A percentile compares a stretch with the other conserved stretches of the same genome.
Conservation (phyloP, 1,284 basidiomycete genomes). For the Cutaneotrichosporon sp. region DNA sequence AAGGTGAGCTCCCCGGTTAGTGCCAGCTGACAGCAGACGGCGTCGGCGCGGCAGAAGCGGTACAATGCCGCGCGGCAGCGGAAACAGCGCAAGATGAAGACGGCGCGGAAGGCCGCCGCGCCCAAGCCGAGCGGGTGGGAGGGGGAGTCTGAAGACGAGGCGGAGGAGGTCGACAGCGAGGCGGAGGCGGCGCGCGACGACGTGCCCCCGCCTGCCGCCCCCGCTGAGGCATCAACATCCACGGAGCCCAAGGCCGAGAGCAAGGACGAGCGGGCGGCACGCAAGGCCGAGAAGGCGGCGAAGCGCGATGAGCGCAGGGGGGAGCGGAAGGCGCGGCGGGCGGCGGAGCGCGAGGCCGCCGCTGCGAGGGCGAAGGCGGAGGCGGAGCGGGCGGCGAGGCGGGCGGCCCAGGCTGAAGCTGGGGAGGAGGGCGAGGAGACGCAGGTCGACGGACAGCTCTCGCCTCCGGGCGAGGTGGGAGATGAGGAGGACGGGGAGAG, state of each 20-base stretch:
- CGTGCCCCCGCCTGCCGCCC: neutral
- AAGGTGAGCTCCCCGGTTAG: slow-evolving; percentile 27
- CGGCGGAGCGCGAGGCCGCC: slow-evolving; percentile 16
- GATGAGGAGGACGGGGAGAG: slow-evolving; percentile 17
- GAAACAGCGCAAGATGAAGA: slow-evolving; percentile 61
- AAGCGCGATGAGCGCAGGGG: slow-evolving; percentile 22
- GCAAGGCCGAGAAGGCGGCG: slow-evolving; percentile 24
- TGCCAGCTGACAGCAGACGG: slow-evolving; percentile 14
- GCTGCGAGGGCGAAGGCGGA: slow-evolving; percentile 9
- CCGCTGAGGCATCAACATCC: neutral
- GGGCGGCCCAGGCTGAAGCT: slow-evolving; percentile 14
- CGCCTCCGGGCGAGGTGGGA: neutral
- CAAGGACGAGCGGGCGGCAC: slow-evolving; percentile 13
- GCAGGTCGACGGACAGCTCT: slow-evolving; percentile 21
- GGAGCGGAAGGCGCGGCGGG: slow-evolving; percentile 18
- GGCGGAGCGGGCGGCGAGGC: neutral
- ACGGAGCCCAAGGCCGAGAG: neutral
- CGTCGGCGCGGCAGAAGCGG: slow-evolving; percentile 61
- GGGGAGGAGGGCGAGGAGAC: slow-evolving; percentile 24
- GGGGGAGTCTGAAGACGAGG: slow-evolving; percentile 9
- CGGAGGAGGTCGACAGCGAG: slow-evolving; percentile 14
- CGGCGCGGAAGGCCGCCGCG: slow-evolving; percentile 49
- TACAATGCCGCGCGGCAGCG: slow-evolving; percentile 62
- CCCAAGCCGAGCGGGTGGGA: slow-evolving; percentile 45
- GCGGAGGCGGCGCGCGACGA: neutral